Conservation (phyloP, 2,329 filamentous ascomycete species). For the Pezicula rhizophila region DNA sequence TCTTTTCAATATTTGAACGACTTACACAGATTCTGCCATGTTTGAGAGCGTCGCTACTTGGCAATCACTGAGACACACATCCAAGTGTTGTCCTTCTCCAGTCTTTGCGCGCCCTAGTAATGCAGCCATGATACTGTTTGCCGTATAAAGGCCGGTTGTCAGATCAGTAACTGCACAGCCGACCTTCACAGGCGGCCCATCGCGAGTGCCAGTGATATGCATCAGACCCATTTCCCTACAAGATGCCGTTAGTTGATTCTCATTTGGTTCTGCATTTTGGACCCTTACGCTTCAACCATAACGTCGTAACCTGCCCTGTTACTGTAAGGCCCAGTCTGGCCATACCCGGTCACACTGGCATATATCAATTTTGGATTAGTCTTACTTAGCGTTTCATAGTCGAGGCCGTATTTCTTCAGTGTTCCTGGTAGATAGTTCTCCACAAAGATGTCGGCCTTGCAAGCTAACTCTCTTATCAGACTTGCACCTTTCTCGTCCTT, state of each 20-base stretch:
- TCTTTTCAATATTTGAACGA: too few relatives aligned
- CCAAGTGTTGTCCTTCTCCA: constrained; percentile 80
- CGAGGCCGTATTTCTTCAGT: constrained; percentile 81
- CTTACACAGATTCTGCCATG: constrained; percentile 73
- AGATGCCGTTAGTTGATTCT: not conserved
- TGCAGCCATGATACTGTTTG: constrained; percentile 88
- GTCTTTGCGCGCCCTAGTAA: constrained; percentile 66
- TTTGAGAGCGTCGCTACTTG: constrained; percentile 89
- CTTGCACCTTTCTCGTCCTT: constrained; percentile 76
- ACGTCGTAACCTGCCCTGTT: constrained; percentile 90
- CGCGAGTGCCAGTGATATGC: constrained; percentile 87
- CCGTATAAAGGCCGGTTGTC: constrained; percentile 88
- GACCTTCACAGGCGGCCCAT: constrained; percentile 89
- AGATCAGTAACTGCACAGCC: constrained; percentile 92
- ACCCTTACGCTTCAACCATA: constrained; percentile 75
- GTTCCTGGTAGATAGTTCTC: constrained; percentile 92
- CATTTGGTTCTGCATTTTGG: too few relatives aligned
- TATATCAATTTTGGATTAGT: constrained; percentile 86
- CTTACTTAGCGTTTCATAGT: constrained; percentile 70
- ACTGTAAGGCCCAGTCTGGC: constrained; percentile 84
- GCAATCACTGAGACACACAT: constrained; percentile 82
- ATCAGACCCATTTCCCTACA: constrained; percentile 77
- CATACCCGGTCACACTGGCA: constrained; percentile 91
- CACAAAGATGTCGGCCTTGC: constrained; percentile 82
- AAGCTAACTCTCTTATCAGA: constrained; percentile 75